phyloP scores from a whole-genome alignment of 2,329 filamentous ascomycete species.

The Fusarium decemcellulare region DNA sequence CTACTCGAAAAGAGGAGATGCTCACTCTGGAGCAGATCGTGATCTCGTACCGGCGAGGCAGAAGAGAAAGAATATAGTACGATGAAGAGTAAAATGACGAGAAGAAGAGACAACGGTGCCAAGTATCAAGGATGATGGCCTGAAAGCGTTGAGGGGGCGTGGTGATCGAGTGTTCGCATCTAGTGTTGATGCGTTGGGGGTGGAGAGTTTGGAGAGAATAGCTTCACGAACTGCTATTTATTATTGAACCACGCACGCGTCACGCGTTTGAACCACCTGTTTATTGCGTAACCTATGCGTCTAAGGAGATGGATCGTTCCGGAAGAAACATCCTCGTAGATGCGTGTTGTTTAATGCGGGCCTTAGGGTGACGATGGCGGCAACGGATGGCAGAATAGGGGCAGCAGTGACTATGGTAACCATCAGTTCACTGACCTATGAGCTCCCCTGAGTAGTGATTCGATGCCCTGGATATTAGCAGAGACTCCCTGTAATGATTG shows the following conservation, averaged over 20 bases:
- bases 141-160: neutral
- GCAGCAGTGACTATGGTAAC: neutral
- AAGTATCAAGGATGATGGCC: neutral
- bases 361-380: constrained; percentile 1
- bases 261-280: neutral
- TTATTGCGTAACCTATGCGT: constrained; percentile 6
- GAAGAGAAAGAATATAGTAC: neutral
- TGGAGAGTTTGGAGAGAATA: constrained; percentile 2
- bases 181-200: neutral
- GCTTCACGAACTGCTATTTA: neutral
- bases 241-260: neutral
- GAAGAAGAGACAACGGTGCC: neutral
- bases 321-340: constrained; percentile 9
- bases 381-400: neutral
- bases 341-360: constrained; percentile 22
- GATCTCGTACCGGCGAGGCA: neutral
- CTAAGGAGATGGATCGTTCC: constrained; percentile 3
- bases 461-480: neutral
- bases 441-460: neutral
- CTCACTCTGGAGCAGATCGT: neutral
- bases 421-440: neutral
- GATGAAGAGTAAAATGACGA: neutral
- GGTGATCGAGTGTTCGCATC: neutral
- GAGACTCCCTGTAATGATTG: neutral
- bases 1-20: neutral